These are phyloP conservation scores for Protomyces pachydermus DNA, from an alignment of 1,139 yeast genomes.

Conservation along the genomic window DNA sequence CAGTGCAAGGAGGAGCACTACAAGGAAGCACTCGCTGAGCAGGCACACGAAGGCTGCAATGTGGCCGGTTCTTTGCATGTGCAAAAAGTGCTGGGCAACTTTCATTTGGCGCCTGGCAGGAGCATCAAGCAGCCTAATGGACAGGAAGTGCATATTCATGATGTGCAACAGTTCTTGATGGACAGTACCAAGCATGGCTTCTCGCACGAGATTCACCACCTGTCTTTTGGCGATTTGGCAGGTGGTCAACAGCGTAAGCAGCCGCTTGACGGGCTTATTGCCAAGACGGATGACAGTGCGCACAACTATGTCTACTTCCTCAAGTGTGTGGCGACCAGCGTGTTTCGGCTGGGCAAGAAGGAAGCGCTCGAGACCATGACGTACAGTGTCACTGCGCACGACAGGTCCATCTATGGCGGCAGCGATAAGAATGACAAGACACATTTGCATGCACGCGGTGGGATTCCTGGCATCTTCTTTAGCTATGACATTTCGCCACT, in stretches of 20 bases:
- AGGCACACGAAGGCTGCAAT: conserved; percentile 80
- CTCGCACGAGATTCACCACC: conserved; percentile 69
- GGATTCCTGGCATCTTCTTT: conserved; percentile 84
- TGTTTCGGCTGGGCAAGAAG: conserved; percentile 54
- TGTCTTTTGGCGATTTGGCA: conserved; percentile 73
- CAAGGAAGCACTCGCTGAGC: conserved; percentile 54
- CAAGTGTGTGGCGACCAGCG: conserved; percentile 87
- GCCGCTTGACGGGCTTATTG: conserved; percentile 62
- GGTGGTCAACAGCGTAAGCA: conserved; percentile 44
- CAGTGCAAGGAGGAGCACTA: conserved; percentile 91
- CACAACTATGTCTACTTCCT: conserved; percentile 72
- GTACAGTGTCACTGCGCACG: conserved; percentile 85
- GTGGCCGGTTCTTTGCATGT: conserved; percentile 72
- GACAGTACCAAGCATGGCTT: conserved; percentile 53
- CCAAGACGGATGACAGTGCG: conserved; percentile 43
- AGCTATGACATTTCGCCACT: conserved; percentile 88
- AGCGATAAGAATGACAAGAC: conserved; percentile 86
- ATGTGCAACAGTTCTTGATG: conserved; percentile 63
- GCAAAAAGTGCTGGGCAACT: conserved; percentile 80
- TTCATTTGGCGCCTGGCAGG: conserved; percentile 94
- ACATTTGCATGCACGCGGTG: conserved; percentile 78
- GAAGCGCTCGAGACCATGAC: conserved; percentile 73
- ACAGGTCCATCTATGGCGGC: conserved; percentile 79
- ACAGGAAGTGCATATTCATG: conserved; percentile 62
- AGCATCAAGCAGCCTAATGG: conserved; percentile 47